Base-by-base conservation (phyloP, 805 yeast species). In the Sugiyamaella smithiae region DNA sequence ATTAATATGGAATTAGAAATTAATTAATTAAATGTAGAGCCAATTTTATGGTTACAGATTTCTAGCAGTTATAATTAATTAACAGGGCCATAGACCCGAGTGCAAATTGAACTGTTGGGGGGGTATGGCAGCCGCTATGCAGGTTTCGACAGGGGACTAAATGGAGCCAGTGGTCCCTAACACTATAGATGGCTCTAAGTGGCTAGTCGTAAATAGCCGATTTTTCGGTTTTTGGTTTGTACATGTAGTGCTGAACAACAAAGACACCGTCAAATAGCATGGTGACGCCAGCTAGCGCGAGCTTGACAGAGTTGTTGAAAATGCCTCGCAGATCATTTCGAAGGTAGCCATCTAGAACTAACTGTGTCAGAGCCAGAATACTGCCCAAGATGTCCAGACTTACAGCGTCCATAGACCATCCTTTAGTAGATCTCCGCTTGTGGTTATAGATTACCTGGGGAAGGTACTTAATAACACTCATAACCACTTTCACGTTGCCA, bases 401-500 rank as follows among this genome's bases (percentile, higher is more conserved):
- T 5, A 73, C 66, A 33, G 73, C 72, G 12, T 62, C 46, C 32
- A 66, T 68, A 3, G 79, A 71, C 50, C 73, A 70, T 1, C 81
- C 81, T 51, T 63, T 65, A 60, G 76, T 73, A 5, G 77, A 70
- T 37, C 64, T 61, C 26, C 81, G 67, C 43, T 60, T 55, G 44
- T 58, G 58, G 54, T 75, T 76, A 60, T 69, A 68, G 29, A 64
- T 47, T 2, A 75, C 70, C 55, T 76, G 81, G 1, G 81, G 81
- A 4, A 76, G 49, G 54, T 76, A 74, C 57, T 76, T 76, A 40
- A 72, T 61, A 31, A 70, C 65, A 51, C 77, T 72, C 55, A 74
- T 65, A 35, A 62, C 51, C 16, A 76, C 69, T 60, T 76, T 76
- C 53, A 72, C 68, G 37, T 71, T 66, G 1, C 80, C 75, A 17